Conservation (phyloP, 2,329 filamentous ascomycete species). For the Monilinia aucupariae region DNA sequence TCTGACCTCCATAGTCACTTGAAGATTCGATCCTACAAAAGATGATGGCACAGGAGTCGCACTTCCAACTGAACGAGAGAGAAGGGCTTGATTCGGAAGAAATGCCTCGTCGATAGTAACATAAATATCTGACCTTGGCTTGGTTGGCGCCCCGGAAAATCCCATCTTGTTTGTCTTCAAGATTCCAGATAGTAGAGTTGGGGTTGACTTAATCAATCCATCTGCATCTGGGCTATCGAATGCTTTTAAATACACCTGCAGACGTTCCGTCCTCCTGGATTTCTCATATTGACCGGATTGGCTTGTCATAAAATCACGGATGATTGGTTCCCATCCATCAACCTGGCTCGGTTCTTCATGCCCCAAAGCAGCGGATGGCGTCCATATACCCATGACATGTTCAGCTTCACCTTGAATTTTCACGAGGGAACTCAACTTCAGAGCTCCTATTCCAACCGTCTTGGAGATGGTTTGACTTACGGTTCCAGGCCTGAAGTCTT, state of each 20-base stretch:
- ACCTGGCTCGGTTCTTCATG: slow-evolving; percentile 54
- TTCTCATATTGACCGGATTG: slow-evolving; percentile 69
- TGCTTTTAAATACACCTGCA: slow-evolving; percentile 73
- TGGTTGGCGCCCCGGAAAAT: slow-evolving; percentile 86
- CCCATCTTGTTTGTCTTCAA: slow-evolving; percentile 82
- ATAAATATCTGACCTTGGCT: slow-evolving; percentile 89
- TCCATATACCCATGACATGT: slow-evolving; percentile 73
- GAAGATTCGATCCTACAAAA: slow-evolving; percentile 66
- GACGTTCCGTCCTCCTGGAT: slow-evolving; percentile 64
- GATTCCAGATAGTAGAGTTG: slow-evolving; percentile 78
- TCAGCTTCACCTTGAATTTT: slow-evolving; percentile 67
- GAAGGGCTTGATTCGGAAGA: slow-evolving; percentile 67
- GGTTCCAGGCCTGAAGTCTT: slow-evolving; percentile 30
- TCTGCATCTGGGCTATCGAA: slow-evolving; percentile 77
- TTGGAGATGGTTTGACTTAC: slow-evolving; percentile 53
- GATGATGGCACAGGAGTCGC: slow-evolving; percentile 63
- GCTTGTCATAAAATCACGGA: slow-evolving; percentile 69
- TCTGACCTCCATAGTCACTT: slow-evolving; percentile 84
- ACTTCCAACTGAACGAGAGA: slow-evolving; percentile 66
- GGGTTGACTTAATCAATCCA: slow-evolving; percentile 74
- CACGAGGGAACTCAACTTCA: slow-evolving; percentile 71
- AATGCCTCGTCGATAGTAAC: slow-evolving; percentile 74
- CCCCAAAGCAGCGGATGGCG: slow-evolving; percentile 50
- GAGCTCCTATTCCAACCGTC: slow-evolving; percentile 68
- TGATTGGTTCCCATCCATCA: slow-evolving; percentile 67